Evolutionary conservation across 805 yeast genomes (phyloP).

Genomic region (Metschnikowia kofuensis): DNA sequence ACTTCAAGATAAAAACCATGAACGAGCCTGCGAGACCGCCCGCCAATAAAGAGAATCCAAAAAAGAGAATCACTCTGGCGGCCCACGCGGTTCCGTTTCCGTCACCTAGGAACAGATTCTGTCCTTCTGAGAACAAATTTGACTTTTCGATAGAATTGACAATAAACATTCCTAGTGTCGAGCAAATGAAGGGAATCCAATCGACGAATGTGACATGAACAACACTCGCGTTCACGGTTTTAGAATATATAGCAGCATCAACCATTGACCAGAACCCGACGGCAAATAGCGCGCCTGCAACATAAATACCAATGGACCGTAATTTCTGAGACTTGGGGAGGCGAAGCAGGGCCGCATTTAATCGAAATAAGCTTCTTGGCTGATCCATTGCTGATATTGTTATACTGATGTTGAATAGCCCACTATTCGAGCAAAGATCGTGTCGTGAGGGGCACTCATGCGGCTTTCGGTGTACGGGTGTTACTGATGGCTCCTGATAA

Average conservation of each 20-base stretch:
- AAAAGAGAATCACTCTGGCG: conserved; percentile 82
- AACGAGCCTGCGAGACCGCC: conserved; percentile 93
- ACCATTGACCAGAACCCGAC: conserved; percentile 86
- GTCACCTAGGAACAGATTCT: conserved; percentile 41
- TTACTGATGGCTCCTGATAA: not conserved
- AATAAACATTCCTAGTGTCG: conserved; percentile 85
- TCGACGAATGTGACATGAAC: conserved; percentile 90
- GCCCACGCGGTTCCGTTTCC: conserved; percentile 75
- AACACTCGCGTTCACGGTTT: conserved; percentile 76
- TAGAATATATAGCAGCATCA: conserved; percentile 85
- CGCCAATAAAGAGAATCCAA: conserved; percentile 90
- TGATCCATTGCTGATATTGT: conserved; percentile 31
- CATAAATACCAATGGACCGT: conserved; percentile 70
- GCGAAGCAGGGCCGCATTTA: conserved; percentile 50
- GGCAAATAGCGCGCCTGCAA: conserved; percentile 76
- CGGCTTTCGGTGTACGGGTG: not conserved
- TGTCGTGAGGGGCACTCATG: too few relatives aligned
- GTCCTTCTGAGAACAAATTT: conserved; percentile 45
- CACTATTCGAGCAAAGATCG: too few relatives aligned
- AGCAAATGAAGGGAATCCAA: conserved; percentile 92
- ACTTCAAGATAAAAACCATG: conserved; percentile 83
- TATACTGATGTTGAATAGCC: not conserved
- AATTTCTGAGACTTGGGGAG: conserved; percentile 70
- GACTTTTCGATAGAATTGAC: conserved; percentile 71
- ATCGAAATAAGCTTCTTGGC: conserved; percentile 57